Evolutionary conservation across 495 filamentous ascomycete species (phyloP), one percentile per base, ranked within the genome.

Genomic region (Talaromyces adpressus): DNA sequence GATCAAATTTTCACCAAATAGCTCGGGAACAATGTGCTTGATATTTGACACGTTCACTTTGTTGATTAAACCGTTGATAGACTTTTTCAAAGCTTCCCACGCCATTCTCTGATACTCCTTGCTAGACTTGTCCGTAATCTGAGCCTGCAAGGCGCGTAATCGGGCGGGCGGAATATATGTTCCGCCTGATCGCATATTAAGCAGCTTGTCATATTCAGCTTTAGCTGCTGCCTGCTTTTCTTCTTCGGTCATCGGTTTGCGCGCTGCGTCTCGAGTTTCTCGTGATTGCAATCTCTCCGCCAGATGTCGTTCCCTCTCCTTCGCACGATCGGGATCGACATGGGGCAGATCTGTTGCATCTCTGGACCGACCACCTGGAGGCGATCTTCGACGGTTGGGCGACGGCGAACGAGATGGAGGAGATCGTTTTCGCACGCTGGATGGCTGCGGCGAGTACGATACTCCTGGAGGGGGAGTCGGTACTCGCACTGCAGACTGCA

Each of bases 71-170:
- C 94, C 94, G 71, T 99, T 97, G 79, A 99, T 96, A 20, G 90
- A 93, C 80, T 99, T 99, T 79, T 99, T 99, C 71, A 98, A 73
- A 9, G 94, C 93, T 73, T 98, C 95, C 95, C 95, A 98, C 2
- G 93, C 92, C 91, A 99, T 94, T 58, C 95, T 89, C 80, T 99
- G 94, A 73, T 96, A 99, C 74, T 99, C 95, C 75, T 96, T 95
- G 74, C 87, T 94, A 52, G 77, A 86, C 80, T 95, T 96, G 75
- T 99, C 94, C 58, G 93, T 98, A 72, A 99, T 95, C 73, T 95
- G 90, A 36, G 93, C 90, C 74, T 99, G 94, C 63, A 99, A 82
- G 12, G 94, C 93, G 60, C 93, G 86, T 61, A 99, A 82, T 63
- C 91, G 83, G 41, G 93, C 93, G 4, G 94, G 94, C 8, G 95